These are phyloP conservation scores for Nymphaea colorata DNA, from an alignment of 164 flowering plant genomes.

Conservation along the genomic window DNA sequence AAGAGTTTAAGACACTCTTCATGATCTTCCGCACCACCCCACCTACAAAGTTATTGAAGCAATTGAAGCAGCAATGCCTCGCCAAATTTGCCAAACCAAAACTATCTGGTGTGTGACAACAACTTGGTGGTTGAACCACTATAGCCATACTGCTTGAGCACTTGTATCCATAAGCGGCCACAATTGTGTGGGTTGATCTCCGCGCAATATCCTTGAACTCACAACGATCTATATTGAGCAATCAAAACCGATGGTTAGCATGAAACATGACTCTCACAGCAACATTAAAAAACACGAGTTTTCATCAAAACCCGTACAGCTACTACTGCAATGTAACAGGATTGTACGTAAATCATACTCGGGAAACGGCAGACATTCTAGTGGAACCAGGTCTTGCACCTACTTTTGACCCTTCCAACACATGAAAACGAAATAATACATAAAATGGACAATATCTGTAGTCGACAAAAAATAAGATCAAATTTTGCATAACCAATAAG, in stretches of 20 bases:
- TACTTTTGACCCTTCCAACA: too few relatives aligned
- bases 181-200: constrained; percentile 44
- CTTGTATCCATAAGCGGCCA: constrained; percentile 51
- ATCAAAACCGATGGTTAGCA: neutral
- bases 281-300: too few relatives aligned
- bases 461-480: too few relatives aligned
- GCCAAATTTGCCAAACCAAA: neutral
- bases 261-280: neutral
- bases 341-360: too few relatives aligned
- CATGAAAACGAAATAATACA: too few relatives aligned
- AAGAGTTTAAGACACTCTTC: neutral
- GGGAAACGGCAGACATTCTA: too few relatives aligned
- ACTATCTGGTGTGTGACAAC: neutral
- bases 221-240: constrained; percentile 19
- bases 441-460: too few relatives aligned
- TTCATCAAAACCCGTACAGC: too few relatives aligned
- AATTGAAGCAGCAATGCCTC: neutral
- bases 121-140: constrained; percentile 22
- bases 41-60: neutral
- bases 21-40: neutral
- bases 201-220: constrained; percentile 37
- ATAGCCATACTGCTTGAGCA: constrained; percentile 21
- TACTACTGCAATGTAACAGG: too few relatives aligned
- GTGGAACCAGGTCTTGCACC: too few relatives aligned
- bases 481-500: too few relatives aligned